These are phyloP conservation scores for Pseudogymnoascus sp. DNA, from an alignment of 2,329 filamentous ascomycete species.

Conservation along the genomic window DNA sequence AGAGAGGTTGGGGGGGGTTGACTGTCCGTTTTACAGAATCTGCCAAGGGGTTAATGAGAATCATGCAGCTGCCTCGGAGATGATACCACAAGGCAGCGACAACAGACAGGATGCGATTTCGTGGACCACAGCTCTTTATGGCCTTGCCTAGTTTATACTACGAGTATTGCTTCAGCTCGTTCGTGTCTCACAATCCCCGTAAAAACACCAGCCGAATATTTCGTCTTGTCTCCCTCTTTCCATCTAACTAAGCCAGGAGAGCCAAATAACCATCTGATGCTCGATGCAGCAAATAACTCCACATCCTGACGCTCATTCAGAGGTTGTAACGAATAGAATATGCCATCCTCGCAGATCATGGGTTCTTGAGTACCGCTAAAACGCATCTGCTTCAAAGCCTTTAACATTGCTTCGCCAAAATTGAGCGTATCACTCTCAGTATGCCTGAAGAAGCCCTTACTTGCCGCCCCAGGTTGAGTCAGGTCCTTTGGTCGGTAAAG, in stretches of 20 bases:
- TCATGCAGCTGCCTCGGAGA: no score
- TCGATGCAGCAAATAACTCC: constrained; percentile 13
- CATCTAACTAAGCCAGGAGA: constrained; percentile 3
- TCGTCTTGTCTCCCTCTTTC: background rate
- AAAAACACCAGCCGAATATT: constrained; percentile 1
- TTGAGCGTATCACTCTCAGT: background rate
- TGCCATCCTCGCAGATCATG: background rate
- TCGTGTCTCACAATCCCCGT: background rate
- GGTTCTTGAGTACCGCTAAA: background rate
- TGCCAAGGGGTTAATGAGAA: no score
- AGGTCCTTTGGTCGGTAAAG: background rate
- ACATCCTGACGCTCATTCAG: background rate
- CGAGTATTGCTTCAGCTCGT: background rate
- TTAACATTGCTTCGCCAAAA: background rate
- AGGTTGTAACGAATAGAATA: background rate
- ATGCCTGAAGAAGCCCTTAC: background rate
- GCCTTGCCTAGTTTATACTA: background rate
- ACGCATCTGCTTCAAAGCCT: background rate
- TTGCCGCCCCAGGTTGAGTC: background rate
- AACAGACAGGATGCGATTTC: no score
- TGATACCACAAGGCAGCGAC: no score
- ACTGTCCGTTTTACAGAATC: no score
- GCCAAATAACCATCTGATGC: constrained; percentile 10
- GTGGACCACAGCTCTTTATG: no score
- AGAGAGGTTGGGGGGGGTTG: no score